Evolutionary conservation across 768 basidiomycete species (phyloP).

Genomic region (Auricularia heimuer): DNA sequence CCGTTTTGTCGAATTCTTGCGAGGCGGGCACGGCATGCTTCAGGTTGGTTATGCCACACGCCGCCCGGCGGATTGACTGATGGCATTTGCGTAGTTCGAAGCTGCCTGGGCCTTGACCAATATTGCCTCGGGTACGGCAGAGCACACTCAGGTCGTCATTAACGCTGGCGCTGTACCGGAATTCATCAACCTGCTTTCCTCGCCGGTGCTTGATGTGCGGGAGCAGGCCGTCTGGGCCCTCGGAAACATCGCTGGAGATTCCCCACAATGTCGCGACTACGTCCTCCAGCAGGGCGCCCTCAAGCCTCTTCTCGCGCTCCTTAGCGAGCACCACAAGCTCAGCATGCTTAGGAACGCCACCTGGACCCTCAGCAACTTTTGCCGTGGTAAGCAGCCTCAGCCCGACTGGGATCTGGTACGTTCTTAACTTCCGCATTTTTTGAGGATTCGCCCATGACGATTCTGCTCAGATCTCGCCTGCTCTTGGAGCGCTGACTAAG

Average conservation of each 20-base stretch:
- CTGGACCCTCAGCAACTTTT: conserved; percentile 99
- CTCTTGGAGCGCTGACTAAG: conserved; percentile 34
- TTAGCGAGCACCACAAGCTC: conserved; percentile 92
- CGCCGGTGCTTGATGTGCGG: conserved; percentile 81
- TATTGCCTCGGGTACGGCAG: conserved; percentile 95
- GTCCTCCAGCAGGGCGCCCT: conserved; percentile 86
- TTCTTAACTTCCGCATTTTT: conserved; percentile 9
- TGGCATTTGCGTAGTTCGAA: conserved; percentile 51
- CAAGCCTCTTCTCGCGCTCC: conserved; percentile 75
- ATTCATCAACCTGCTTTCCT: conserved; percentile 85
- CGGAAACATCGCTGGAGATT: conserved; percentile 98
- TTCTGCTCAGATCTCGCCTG: conserved; percentile 54
- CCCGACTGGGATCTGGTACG: conserved; percentile 94
- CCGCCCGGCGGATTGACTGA: neutral
- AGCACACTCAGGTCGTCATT: conserved; percentile 98
- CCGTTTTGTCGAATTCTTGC: conserved; percentile 92
- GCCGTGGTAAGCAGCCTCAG: conserved; percentile 94
- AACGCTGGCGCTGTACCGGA: conserved; percentile 88
- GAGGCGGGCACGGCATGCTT: conserved; percentile 70
- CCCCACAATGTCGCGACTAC: conserved; percentile 93
- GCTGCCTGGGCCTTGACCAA: conserved; percentile 98
- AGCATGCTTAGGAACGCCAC: conserved; percentile 61
- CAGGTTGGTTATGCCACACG: conserved; percentile 41
- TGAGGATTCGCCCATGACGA: conserved; percentile 12
- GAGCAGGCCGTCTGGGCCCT: conserved; percentile 99